Conservation (phyloP, 2,329 filamentous ascomycete species). For the Colletotrichum noveboracense region DNA sequence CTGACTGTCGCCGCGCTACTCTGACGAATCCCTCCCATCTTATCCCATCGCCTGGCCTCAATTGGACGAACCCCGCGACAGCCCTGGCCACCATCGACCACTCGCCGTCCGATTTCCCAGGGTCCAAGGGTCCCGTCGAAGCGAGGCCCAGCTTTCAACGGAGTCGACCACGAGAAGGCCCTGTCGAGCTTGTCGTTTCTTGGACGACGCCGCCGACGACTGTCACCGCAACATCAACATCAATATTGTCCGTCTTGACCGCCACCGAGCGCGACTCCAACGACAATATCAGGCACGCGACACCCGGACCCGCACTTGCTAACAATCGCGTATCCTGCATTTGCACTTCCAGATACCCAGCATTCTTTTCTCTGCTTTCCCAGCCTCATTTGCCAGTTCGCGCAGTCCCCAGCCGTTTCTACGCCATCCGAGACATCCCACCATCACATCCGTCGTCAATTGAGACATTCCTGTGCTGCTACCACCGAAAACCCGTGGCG, state of each 20-base stretch:
- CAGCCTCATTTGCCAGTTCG: neutral
- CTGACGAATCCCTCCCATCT: neutral
- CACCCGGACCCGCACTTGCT: neutral
- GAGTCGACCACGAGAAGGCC: neutral
- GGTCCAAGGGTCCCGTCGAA: neutral
- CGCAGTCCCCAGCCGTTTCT: neutral
- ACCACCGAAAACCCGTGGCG: neutral
- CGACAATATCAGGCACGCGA: neutral
- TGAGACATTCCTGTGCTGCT: conserved; percentile 16
- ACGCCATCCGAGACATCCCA: conserved; percentile 1
- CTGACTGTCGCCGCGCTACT: neutral
- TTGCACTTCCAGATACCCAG: conserved; percentile 10
- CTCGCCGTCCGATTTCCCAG: neutral
- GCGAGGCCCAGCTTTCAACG: neutral
- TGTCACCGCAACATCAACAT: neutral
- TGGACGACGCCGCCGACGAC: neutral
- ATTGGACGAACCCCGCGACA: neutral
- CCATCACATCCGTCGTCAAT: neutral
- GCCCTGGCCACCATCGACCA: neutral
- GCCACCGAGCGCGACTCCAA: neutral
- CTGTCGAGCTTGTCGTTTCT: neutral
- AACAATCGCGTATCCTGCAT: neutral
- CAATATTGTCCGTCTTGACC: neutral
- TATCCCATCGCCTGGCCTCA: neutral
- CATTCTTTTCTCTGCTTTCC: neutral